Conservation (phyloP, 148 eudicot genomes). For the Arbutus unedo region DNA sequence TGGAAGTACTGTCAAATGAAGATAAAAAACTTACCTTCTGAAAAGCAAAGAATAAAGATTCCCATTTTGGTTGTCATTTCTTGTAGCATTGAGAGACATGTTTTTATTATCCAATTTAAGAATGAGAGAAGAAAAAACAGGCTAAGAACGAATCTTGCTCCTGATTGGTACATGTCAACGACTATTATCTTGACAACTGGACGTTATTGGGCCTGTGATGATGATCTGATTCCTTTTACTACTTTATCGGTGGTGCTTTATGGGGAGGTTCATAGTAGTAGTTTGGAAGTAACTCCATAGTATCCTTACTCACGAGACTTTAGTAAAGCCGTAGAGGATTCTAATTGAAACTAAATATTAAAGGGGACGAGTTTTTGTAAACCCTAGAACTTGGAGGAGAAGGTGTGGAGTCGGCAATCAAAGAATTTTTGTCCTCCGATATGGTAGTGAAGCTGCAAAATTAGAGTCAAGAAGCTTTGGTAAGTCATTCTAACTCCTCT, state of each 20-base stretch:
- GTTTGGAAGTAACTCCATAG: slow-evolving; percentile 1
- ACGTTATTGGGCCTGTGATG: background rate
- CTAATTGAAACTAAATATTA: background rate
- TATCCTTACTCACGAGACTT: background rate
- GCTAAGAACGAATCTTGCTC: background rate
- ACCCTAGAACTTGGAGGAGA: slow-evolving; percentile 7
- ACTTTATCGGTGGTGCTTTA: background rate
- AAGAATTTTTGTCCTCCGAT: background rate
- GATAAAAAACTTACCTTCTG: background rate
- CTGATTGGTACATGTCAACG: background rate
- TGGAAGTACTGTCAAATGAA: background rate
- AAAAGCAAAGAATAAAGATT: background rate
- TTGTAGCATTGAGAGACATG: background rate
- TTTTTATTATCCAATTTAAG: background rate
- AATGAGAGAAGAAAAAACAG: background rate
- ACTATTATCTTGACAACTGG: background rate
- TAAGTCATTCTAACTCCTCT: background rate
- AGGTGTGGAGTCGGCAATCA: background rate
- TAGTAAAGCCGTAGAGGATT: background rate
- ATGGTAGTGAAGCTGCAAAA: background rate
- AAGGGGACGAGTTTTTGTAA: background rate
- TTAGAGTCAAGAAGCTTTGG: background rate
- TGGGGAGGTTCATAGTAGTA: background rate
- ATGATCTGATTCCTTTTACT: background rate
- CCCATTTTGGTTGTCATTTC: background rate